Conservation (phyloP, 1,284 basidiomycete species). For the Pseudozyma sp. region DNA sequence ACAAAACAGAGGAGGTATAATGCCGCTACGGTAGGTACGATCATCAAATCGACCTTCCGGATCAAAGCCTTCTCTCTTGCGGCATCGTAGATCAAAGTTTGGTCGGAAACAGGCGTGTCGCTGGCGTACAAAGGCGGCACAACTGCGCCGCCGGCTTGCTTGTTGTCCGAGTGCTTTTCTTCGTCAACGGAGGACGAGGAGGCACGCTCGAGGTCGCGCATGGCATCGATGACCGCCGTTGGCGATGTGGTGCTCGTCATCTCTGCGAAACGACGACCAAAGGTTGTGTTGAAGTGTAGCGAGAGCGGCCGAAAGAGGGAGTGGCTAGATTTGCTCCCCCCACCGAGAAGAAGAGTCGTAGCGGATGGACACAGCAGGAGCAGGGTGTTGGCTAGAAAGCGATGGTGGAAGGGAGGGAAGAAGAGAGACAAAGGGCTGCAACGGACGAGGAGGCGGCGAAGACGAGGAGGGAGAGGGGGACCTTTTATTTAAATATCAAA, state of each 20-base stretch:
- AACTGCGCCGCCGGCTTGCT: background rate
- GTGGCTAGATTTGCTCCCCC: too few species aligned
- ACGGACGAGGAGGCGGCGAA: too few species aligned
- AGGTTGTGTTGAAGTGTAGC: too few species aligned
- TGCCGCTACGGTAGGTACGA: conserved; percentile 55
- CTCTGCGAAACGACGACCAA: background rate
- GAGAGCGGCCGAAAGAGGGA: too few species aligned
- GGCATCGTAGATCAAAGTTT: conserved; percentile 71
- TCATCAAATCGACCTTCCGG: conserved; percentile 60
- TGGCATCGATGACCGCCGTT: conserved; percentile 17
- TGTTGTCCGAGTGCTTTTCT: conserved; percentile 23
- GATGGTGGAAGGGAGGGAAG: background rate
- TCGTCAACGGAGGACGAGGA: conserved; percentile 39
- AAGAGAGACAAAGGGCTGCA: too few species aligned
- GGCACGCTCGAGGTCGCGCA: conserved; percentile 31
- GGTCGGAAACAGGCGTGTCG: conserved; percentile 14
- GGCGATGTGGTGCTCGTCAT: conserved; percentile 38
- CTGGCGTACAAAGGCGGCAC: conserved; percentile 23
- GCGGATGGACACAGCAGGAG: too few species aligned
- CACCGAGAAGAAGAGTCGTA: too few species aligned
- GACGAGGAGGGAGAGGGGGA: too few species aligned
- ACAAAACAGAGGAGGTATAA: conserved; percentile 36
- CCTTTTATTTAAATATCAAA: too few species aligned
- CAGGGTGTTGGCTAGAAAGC: too few species aligned
- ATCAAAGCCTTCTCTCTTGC: conserved; percentile 39